These are phyloP conservation scores for Vitis labrusca DNA, from an alignment of 164 flowering plant genomes.

Conservation along the genomic window DNA sequence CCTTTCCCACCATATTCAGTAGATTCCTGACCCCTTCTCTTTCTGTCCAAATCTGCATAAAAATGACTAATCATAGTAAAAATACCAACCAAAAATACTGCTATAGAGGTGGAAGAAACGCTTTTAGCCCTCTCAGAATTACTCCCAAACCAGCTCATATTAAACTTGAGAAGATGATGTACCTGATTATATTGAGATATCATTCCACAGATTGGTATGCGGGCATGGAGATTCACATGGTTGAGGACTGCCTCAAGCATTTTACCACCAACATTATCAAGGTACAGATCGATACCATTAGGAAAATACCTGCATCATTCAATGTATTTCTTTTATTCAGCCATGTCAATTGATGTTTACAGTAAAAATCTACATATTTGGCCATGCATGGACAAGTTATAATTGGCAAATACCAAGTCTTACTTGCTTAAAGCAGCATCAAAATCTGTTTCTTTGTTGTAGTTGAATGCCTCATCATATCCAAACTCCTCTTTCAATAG, in stretches of 20 bases:
- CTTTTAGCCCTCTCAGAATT: too few relatives aligned
- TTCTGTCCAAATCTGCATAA: slow-evolving; percentile 38
- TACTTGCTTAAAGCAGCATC: slow-evolving; percentile 45
- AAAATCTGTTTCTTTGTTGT: slow-evolving; percentile 36
- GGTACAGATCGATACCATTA: slow-evolving; percentile 46
- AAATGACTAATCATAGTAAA: not conserved
- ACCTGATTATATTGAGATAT: slow-evolving; percentile 53
- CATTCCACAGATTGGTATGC: slow-evolving; percentile 49
- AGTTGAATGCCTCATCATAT: slow-evolving; percentile 51
- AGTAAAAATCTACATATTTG: too few relatives aligned
- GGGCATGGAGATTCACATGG: slow-evolving; percentile 31
- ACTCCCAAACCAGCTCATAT: too few relatives aligned
- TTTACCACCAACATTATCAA: slow-evolving; percentile 50
- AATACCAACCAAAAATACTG: too few relatives aligned
- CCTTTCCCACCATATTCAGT: slow-evolving; percentile 49
- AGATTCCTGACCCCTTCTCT: slow-evolving; percentile 50
- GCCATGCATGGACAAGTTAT: too few relatives aligned
- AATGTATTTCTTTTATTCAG: too few relatives aligned
- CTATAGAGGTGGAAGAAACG: too few relatives aligned
- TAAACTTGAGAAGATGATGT: not conserved
- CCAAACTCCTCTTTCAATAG: slow-evolving; percentile 49
- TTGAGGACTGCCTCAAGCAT: slow-evolving; percentile 54
- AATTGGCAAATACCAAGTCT: not conserved
- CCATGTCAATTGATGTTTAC: too few relatives aligned
- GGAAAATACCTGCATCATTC: slow-evolving; percentile 38